These are phyloP conservation scores for Pythium oligandrum DNA, from an alignment of 352 stramenopile species.

Conservation along the genomic window DNA sequence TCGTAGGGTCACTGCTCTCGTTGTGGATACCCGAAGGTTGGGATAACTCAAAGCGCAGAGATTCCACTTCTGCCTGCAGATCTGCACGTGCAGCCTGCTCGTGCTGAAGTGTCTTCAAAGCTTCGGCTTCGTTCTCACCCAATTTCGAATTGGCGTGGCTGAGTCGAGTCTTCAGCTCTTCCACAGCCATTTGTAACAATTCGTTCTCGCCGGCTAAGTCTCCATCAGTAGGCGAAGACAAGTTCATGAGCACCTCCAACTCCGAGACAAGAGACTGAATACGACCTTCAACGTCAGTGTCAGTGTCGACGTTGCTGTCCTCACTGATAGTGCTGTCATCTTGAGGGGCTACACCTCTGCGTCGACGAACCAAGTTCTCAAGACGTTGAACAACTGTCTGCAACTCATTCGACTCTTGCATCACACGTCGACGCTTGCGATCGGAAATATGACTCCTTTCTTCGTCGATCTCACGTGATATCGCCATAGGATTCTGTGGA, in stretches of 20 bases:
- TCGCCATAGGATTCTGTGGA: constrained; percentile 29
- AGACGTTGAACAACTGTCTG: background rate
- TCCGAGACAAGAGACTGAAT: constrained; percentile 28
- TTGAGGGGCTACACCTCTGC: constrained; percentile 1
- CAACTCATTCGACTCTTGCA: background rate
- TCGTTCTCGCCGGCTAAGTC: constrained; percentile 31
- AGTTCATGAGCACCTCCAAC: constrained; percentile 22
- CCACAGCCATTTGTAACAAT: constrained; percentile 34
- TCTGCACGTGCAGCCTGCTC: background rate
- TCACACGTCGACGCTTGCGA: background rate
- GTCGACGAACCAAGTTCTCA: background rate
- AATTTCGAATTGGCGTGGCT: background rate
- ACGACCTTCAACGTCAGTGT: constrained; percentile 6
- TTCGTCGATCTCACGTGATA: constrained; percentile 1
- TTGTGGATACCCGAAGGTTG: too few species aligned
- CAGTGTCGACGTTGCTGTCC: constrained; percentile 4
- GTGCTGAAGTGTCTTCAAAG: background rate
- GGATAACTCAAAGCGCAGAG: background rate
- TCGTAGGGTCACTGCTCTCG: constrained; percentile 18
- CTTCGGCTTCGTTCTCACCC: background rate
- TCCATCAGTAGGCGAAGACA: constrained; percentile 16
- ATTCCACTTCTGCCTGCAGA: background rate
- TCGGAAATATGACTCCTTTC: background rate
- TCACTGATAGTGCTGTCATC: constrained; percentile 8
- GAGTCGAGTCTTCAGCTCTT: constrained; percentile 26